phyloP scores from a whole-genome alignment of 495 filamentous ascomycete species.

The Xylaria intraflava region DNA sequence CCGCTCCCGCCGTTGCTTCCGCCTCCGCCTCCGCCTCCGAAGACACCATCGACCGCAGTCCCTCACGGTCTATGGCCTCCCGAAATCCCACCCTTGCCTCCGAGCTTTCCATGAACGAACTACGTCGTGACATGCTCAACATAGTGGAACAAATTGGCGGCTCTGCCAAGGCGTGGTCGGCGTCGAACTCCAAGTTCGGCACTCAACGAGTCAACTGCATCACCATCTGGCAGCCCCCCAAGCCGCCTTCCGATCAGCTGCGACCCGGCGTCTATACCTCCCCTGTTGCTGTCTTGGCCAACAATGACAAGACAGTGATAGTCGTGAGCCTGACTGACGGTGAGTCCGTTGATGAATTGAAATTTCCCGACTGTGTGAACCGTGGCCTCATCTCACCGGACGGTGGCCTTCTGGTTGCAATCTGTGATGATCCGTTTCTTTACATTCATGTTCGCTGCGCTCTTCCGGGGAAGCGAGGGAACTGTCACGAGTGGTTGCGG shows the following conservation, averaged over 20 bases:
- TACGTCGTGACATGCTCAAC: constrained; percentile 26
- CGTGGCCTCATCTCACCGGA: constrained; percentile 89
- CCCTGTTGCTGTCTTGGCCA: constrained; percentile 49
- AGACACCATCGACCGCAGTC: constrained; percentile 26
- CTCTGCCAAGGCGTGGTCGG: constrained; percentile 30
- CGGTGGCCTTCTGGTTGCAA: constrained; percentile 68
- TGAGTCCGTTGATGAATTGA: constrained; percentile 55
- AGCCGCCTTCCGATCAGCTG: constrained; percentile 13
- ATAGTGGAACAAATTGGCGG: constrained; percentile 27
- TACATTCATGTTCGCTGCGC: constrained; percentile 63
- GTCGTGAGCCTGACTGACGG: constrained; percentile 57
- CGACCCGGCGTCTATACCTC: constrained; percentile 32
- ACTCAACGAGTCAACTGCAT: constrained; percentile 50
- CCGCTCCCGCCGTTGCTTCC: background rate
- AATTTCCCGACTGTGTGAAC: constrained; percentile 78
- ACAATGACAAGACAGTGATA: constrained; percentile 84
- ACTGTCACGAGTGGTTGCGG: constrained; percentile 33
- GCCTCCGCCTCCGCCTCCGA: constrained; percentile 24
- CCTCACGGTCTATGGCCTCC: constrained; percentile 9
- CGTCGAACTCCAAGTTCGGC: constrained; percentile 37
- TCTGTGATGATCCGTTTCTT: constrained; percentile 75
- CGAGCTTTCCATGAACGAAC: constrained; percentile 20
- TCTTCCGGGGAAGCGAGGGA: constrained; percentile 16
- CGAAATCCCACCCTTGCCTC: constrained; percentile 26
- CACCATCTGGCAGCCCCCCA: constrained; percentile 46